These are phyloP conservation scores for Haplosporangium gracile DNA, from an alignment of 192 early-diverging fungal genomes.

Conservation along the genomic window DNA sequence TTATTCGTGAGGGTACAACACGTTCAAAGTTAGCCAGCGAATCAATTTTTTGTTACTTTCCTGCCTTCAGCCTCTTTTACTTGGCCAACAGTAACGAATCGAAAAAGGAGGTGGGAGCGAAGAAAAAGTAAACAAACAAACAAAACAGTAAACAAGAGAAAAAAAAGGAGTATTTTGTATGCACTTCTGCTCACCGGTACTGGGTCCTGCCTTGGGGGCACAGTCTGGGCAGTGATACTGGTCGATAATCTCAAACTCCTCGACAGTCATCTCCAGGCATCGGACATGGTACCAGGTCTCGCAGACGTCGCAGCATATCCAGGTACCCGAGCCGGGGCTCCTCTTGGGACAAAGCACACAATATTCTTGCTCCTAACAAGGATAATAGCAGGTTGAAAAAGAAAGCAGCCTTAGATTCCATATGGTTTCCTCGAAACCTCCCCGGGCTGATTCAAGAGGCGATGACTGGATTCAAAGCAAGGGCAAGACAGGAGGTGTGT, in stretches of 20 bases:
- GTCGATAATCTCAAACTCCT: slow-evolving; percentile 73
- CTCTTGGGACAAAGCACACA: slow-evolving; percentile 41
- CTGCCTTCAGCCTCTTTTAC: background rate
- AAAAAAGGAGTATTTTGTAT: background rate
- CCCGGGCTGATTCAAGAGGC: background rate
- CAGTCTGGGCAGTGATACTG: slow-evolving; percentile 75
- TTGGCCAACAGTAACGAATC: no score
- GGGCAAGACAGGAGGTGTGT: no score
- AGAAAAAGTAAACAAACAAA: background rate
- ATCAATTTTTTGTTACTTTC: no score
- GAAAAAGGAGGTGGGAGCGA: background rate
- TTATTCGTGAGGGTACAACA: slow-evolving; percentile 34
- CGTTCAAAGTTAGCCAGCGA: background rate
- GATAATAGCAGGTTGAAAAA: background rate
- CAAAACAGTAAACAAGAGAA: background rate
- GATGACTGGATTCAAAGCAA: background rate
- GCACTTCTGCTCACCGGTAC: slow-evolving; percentile 55
- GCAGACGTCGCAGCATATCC: slow-evolving; percentile 79
- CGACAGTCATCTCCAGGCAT: slow-evolving; percentile 68
- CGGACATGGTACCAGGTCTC: slow-evolving; percentile 75
- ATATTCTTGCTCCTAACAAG: slow-evolving; percentile 20
- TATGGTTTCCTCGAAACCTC: background rate
- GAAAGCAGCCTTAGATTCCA: background rate
- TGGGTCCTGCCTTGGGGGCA: slow-evolving; percentile 67
- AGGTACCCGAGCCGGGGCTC: slow-evolving; percentile 41